Evolutionary conservation across 371 early-diverging fungal species (phyloP).

Genomic region (Funneliformis caledonium): DNA sequence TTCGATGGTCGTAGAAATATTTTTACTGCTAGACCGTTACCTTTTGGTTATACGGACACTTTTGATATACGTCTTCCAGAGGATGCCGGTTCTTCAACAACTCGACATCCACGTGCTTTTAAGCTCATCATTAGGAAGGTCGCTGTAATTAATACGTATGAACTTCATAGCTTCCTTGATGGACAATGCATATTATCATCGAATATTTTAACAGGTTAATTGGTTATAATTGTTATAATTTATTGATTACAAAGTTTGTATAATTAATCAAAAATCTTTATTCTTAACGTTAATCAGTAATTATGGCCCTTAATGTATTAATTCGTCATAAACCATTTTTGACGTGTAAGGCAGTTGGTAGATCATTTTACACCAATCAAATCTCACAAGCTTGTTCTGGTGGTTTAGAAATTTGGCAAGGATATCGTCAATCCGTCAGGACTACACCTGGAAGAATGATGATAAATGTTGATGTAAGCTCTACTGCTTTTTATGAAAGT

Average conservation of each 20-base stretch:
- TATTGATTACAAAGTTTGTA: background rate
- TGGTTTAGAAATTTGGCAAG: constrained; percentile 80
- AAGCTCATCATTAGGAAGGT: constrained; percentile 60
- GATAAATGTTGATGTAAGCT: constrained; percentile 85
- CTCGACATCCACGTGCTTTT: constrained; percentile 43
- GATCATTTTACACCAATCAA: constrained; percentile 76
- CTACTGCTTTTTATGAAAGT: constrained; percentile 81
- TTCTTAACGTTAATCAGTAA: constrained; percentile 45
- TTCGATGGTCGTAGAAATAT: constrained; percentile 63
- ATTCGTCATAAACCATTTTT: constrained; percentile 70
- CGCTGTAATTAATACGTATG: constrained; percentile 58
- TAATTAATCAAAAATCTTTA: background rate
- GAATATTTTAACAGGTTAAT: constrained; percentile 52
- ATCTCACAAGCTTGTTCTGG: constrained; percentile 55
- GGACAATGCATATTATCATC: constrained; percentile 49
- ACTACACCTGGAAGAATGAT: constrained; percentile 61
- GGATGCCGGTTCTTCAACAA: constrained; percentile 43
- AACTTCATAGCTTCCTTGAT: constrained; percentile 56
- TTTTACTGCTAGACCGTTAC: constrained; percentile 54
- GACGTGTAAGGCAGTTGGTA: constrained; percentile 65
- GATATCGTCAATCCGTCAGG: constrained; percentile 72
- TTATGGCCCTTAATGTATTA: constrained; percentile 71
- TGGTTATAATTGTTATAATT: background rate
- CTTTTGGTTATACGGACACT: constrained; percentile 43
- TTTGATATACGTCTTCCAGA: constrained; percentile 48